Base-by-base conservation (phyloP, 1,139 yeast genomes). In the Chernovozyma sophiae-reginae region DNA sequence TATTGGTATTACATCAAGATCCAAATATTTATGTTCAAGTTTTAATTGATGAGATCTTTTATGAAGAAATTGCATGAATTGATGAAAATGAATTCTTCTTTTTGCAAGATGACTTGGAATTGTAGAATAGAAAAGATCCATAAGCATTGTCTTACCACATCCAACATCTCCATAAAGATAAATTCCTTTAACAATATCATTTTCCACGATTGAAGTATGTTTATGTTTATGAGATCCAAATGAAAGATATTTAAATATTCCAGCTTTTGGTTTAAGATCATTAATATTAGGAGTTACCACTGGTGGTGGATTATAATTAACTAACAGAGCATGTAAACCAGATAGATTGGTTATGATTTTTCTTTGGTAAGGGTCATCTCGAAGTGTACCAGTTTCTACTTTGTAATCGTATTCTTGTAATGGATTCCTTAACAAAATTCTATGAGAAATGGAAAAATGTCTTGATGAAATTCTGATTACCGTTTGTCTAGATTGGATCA, bases 91-190 rank as follows among this genome's bases (percentile, higher is more conserved):
- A 34, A 90, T 69, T 44, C 98, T 70, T 49, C 70, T 75, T 51
- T 87, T 89, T 19, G 92, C 74, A 42, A 92, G 63, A 54, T 83
- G 87, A 0, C 57, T 37, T 0, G 97, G 97, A 13, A 92, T 72
- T 0, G 96, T 86, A 17, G 77, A 68, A 60, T 89, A 92, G 52
- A 92, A 92, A 50, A 92, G 70, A 60, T 92, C 98, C 97, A 92
- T 90, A 45, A 92, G 70, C 97, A 92, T 92, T 4, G 98, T 92
- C 56, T 92, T 92, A 8, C 98, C 98, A 61, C 97, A 89, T 3
- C 98, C 98, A 31, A 92, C 98, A 58, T 92, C 98, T 15, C 98
- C 98, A 58, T 86, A 92, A 20, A 92, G 69, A 55, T 92, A 92
- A 13, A 92, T 83, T 2, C 98, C 98, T 48, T 75, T 95, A 16